Evolutionary conservation across 2,329 filamentous ascomycete genomes (phyloP), one percentile per base, ranked within the genome.

Genomic region (Magnaporthiopsis poae): DNA sequence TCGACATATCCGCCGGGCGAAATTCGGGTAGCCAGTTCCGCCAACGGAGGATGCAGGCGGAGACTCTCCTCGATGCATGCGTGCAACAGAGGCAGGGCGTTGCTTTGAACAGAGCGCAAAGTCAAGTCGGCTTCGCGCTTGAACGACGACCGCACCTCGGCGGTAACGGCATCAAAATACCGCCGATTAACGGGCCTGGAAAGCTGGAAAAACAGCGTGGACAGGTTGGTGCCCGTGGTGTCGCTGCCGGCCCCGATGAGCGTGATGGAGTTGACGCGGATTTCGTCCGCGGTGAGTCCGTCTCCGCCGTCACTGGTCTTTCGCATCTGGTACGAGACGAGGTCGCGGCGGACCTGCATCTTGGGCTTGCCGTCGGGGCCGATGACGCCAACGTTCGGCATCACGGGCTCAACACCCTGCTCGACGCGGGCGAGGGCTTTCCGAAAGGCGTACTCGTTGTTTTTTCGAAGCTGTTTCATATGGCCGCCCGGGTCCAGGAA

Each of bases 31-130:
- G 27, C 27, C 63, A 29, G 35, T 8, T 56, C 73, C 0, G 76
- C 75, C 0, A 79, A 75, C 0, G 78, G 70, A 1, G 79, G 69
- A 18, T 66, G 66, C n/a, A 68, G 35, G 13, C 69, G 68, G 25
- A 70, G 66, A 1, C 65, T 29, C 68, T 82, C 80, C 62, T 81
- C 74, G 62, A 81, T 76, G 52, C 73, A 71, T 3, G 75, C 78
- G 62, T 76, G 72, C 13, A 79, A 72, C 60, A 74, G 66, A 12
- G 62, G 65, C 59, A 63, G 31, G n/a, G 39, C 61, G 36, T 39
- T 15, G 36, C 60, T 68, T 2, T 18, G 31, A 35, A 18, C 35
- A 18, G 13, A 18, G 60, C 64, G 33, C n/a, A 65, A 29, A 13
- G 27, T 27, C 2, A 65, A 39, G 2, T 60, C 59, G 52, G 31